Conservation (phyloP, 108 stramenopile species). For the Fragilaria radians region DNA sequence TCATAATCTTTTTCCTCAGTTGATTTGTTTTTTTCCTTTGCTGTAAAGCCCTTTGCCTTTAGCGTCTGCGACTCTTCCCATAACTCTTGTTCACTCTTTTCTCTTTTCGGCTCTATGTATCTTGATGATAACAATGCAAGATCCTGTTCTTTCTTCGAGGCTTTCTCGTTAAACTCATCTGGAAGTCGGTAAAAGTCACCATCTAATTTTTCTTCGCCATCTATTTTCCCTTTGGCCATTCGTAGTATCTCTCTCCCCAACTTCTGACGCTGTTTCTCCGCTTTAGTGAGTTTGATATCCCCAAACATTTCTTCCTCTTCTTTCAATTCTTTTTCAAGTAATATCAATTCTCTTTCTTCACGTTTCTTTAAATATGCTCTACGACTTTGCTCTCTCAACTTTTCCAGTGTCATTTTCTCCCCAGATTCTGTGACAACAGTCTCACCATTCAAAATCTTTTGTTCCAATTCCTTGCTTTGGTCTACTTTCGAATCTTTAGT, state of each 20-base stretch:
- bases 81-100: constrained; percentile 93
- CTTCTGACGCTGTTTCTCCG: constrained; percentile 66
- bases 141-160: constrained; percentile 56
- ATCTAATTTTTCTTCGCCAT: constrained; percentile 31
- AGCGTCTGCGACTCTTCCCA: constrained; percentile 95
- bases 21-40: constrained; percentile 17
- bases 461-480: constrained; percentile 52
- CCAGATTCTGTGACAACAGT: constrained; percentile 55
- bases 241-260: constrained; percentile 74
- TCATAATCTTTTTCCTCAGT: constrained; percentile 85
- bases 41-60: constrained; percentile 40
- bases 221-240: constrained; percentile 61
- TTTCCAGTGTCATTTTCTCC: constrained; percentile 50
- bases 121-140: constrained; percentile 76
- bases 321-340: constrained; percentile 80
- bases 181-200: constrained; percentile 75
- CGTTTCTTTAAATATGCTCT: constrained; percentile 90
- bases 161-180: constrained; percentile 55
- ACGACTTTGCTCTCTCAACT: constrained; percentile 82
- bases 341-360: constrained; percentile 85
- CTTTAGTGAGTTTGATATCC: constrained; percentile 56
- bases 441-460: constrained; percentile 82
- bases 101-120: constrained; percentile 84
- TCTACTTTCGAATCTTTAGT: constrained; percentile 33
- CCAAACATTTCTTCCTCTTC: constrained; percentile 94